These are phyloP conservation scores for Hsuehochloa calcarea DNA, from an alignment of 176 grass and related monocot species.

Conservation along the genomic window DNA sequence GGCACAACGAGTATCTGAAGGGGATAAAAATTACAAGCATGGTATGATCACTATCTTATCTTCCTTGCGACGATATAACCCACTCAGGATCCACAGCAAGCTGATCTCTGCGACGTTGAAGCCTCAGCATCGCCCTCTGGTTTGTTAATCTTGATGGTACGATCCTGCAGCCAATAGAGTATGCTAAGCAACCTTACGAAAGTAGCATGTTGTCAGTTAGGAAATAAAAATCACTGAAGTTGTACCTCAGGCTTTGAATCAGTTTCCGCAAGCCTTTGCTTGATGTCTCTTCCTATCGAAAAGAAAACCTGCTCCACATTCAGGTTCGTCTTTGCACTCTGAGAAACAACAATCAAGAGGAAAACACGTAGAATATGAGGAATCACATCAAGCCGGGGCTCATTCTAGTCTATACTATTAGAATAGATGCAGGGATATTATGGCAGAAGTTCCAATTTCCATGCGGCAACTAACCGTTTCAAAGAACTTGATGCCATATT, in stretches of 20 bases:
- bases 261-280: conserved; percentile 47
- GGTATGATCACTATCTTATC: conserved; percentile 32
- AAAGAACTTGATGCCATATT: conserved; percentile 57
- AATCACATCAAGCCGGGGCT: not conserved
- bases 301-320: conserved; percentile 66
- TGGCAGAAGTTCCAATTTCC: not conserved
- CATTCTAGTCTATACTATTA: not conserved
- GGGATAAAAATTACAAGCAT: conserved; percentile 33
- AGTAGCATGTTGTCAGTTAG: not conserved
- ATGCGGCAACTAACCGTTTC: conserved; percentile 34
- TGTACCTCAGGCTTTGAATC: conserved; percentile 50
- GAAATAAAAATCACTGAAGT: not conserved
- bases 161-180: conserved; percentile 33
- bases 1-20: not conserved
- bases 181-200: not conserved
- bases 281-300: conserved; percentile 55
- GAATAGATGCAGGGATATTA: not conserved
- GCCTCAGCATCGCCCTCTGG: conserved; percentile 32
- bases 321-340: conserved; percentile 58
- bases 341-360: not conserved
- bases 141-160: conserved; percentile 55
- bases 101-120: conserved; percentile 22
- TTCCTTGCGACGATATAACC: conserved; percentile 10
- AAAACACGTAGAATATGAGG: not conserved
- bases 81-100: conserved; percentile 47